Conservation (phyloP, 495 filamentous ascomycete species). For the Tetracladium marchalianum region DNA sequence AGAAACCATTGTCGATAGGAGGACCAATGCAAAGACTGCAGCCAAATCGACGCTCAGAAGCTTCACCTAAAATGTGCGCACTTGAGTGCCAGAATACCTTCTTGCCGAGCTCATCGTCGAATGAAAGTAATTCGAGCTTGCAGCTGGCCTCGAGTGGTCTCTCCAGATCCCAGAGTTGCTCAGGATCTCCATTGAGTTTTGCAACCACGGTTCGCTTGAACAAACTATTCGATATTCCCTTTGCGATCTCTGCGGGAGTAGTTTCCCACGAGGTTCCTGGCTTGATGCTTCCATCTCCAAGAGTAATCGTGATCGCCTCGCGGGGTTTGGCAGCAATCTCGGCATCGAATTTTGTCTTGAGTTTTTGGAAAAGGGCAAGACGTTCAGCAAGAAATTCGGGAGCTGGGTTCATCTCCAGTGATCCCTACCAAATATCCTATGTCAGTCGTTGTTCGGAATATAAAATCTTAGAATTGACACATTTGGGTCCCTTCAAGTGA, state of each 20-base stretch:
- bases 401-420: conserved; percentile 52
- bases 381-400: conserved; percentile 77
- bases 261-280: conserved; percentile 63
- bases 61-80: conserved; percentile 90
- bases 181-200: conserved; percentile 56
- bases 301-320: conserved; percentile 55
- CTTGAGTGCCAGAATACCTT: conserved; percentile 90
- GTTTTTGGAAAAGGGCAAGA: conserved; percentile 74
- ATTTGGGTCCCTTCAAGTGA: not conserved
- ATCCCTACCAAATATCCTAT: conserved; percentile 13
- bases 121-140: conserved; percentile 69
- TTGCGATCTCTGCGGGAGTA: conserved; percentile 55
- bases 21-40: conserved; percentile 90
- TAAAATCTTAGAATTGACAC: not conserved
- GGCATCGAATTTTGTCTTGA: conserved; percentile 74
- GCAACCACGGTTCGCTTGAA: conserved; percentile 72
- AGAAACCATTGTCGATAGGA: conserved; percentile 88
- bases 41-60: conserved; percentile 77
- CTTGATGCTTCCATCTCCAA: conserved; percentile 52
- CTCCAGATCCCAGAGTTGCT: conserved; percentile 80
- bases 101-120: conserved; percentile 74
- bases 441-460: not conserved
- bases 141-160: conserved; percentile 77
- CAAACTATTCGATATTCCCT: conserved; percentile 57
- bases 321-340: conserved; percentile 56